Evolutionary conservation across 192 early-diverging fungal species (phyloP).

Genomic region (Backusella macrospora): DNA sequence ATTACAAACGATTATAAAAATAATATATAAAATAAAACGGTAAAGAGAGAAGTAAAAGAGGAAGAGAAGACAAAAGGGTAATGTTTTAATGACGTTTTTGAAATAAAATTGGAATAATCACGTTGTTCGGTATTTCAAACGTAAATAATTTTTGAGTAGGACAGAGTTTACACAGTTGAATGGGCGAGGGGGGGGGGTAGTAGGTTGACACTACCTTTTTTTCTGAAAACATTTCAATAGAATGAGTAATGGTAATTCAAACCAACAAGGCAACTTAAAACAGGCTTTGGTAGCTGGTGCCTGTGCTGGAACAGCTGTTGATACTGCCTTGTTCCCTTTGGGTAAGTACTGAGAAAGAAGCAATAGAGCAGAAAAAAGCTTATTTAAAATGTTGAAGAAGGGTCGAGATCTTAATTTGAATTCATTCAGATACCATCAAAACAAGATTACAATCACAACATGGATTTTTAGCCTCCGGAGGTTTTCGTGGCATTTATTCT

Average conservation of each 20-base stretch:
- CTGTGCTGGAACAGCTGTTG: conserved; percentile 90
- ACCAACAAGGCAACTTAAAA: conserved; percentile 39
- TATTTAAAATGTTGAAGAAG: conserved; percentile 5
- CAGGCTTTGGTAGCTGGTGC: conserved; percentile 78
- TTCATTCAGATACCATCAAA: conserved; percentile 84
- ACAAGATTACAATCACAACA: conserved; percentile 87
- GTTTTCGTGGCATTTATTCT: conserved; percentile 88
- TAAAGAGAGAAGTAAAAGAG: not conserved
- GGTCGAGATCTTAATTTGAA: not conserved
- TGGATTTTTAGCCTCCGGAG: conserved; percentile 85
- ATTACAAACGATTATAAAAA: not conserved
- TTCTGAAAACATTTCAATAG: not conserved
- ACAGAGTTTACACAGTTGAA: not conserved
- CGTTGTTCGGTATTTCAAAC: not conserved
- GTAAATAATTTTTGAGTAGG: not conserved
- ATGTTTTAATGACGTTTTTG: too few species aligned
- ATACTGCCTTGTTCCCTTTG: conserved; percentile 90
- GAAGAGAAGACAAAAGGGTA: not conserved
- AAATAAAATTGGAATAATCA: too few species aligned
- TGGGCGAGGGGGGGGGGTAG: not conserved
- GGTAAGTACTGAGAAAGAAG: conserved; percentile 21
- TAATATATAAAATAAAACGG: not conserved
- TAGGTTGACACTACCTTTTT: not conserved
- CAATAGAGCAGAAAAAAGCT: not conserved
- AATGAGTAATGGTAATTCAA: conserved; percentile 17